A percentile compares a stretch with the other conserved stretches of the same genome.
Evolutionary conservation across 148 eudicot genomes (phyloP).

Genomic region (Euryodendron excelsum): DNA sequence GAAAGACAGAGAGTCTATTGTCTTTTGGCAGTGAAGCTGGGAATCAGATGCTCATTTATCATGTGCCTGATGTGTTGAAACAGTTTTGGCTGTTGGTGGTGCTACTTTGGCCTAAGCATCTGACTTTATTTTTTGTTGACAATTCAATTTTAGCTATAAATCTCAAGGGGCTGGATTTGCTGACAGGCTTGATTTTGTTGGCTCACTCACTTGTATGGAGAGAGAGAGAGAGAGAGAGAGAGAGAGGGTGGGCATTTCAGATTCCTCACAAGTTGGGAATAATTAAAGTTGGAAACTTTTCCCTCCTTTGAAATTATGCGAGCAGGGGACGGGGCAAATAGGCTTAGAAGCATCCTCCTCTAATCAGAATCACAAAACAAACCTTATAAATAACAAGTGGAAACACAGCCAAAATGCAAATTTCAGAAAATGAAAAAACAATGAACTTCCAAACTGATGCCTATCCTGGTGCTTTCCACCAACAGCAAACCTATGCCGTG

Average conservation of each 20-base stretch:
- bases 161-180: too few relatives aligned
- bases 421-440: not conserved
- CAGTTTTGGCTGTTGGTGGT: too few relatives aligned
- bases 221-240: too few relatives aligned
- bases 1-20: not conserved
- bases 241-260: not conserved
- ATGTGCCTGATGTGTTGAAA: not conserved
- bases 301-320: not conserved
- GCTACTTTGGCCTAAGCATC: too few relatives aligned
- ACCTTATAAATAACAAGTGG: conserved; percentile 2
- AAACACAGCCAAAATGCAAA: not conserved
- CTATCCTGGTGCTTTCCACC: conserved; percentile 15
- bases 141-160: too few relatives aligned
- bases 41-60: not conserved
- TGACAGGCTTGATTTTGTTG: too few relatives aligned
- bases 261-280: conserved; percentile 8
- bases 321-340: not conserved
- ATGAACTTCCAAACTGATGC: conserved; percentile 10
- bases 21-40: not conserved
- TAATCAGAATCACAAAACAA: not conserved
- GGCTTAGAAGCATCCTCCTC: not conserved
- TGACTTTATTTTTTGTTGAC: too few relatives aligned
- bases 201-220: too few relatives aligned
- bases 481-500: not conserved
- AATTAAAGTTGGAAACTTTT: not conserved